phyloP scores from a whole-genome alignment of 2,329 filamentous ascomycete species.

The Colletotrichum higginsianum region DNA sequence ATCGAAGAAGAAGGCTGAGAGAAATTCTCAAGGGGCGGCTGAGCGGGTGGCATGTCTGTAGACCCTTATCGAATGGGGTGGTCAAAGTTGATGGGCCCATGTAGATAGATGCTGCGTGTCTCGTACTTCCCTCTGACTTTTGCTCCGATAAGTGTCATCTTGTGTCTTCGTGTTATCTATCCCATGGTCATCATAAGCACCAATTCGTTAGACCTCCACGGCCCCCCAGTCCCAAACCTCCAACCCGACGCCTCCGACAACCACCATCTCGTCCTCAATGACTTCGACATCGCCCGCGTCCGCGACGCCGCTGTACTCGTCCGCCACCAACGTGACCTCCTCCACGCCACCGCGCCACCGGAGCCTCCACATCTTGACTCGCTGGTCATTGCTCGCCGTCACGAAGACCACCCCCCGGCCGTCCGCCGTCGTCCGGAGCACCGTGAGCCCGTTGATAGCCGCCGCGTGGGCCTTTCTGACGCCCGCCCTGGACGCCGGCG shows the following conservation, averaged over 20 bases:
- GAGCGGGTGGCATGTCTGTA: too few species aligned
- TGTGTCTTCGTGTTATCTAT: not conserved
- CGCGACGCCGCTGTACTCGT: slow-evolving; percentile 72
- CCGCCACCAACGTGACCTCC: slow-evolving; percentile 59
- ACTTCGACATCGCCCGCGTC: slow-evolving; percentile 69
- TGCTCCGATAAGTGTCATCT: not conserved
- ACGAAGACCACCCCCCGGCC: slow-evolving; percentile 47
- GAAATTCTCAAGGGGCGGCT: too few species aligned
- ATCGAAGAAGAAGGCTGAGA: not conserved
- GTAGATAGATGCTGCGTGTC: too few species aligned
- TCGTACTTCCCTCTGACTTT: too few species aligned
- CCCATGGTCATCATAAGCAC: not conserved
- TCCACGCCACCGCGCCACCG: slow-evolving; percentile 39
- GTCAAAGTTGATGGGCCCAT: too few species aligned
- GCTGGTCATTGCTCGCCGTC: slow-evolving; percentile 73
- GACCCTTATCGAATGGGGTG: too few species aligned
- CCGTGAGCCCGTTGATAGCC: slow-evolving; percentile 73
- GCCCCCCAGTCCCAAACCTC: slow-evolving; percentile 57
- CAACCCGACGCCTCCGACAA: slow-evolving; percentile 63
- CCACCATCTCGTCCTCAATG: slow-evolving; percentile 49
- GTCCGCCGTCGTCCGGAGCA: slow-evolving; percentile 49
- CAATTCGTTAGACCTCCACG: not conserved
- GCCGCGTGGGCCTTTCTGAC: slow-evolving; percentile 78
- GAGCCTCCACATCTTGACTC: slow-evolving; percentile 69
- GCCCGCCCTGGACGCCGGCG: slow-evolving; percentile 46